Base-by-base conservation (phyloP, 805 yeast species). In the Cyberlindnera misumaiensis region DNA sequence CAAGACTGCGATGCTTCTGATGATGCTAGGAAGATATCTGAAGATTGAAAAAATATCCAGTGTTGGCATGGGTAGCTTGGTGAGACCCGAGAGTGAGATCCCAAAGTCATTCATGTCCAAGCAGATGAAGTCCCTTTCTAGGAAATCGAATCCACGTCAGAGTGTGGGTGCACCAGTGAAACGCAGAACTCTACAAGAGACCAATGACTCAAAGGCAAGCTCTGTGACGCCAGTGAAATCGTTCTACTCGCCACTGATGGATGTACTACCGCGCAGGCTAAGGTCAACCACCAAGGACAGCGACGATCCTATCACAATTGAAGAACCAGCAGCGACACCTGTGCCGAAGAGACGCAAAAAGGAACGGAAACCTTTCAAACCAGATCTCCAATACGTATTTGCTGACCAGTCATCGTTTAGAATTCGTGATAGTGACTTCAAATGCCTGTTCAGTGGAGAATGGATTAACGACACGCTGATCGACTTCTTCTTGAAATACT, bases 391-490 rank as follows among this genome's bases (percentile, higher is more conserved):
- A 25, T 69, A 73, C 46, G 62, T 60, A 13, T 79, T 87, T 49
- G 55, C 61, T 18, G 81, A 78, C 48, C 72, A 71, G 5, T 69
- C 75, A 30, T 58, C 62, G 1, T 71, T 83, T 46, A 70, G 72
- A 4, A 72, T 90, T 8, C 68, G 78, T 1, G 72, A 75, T 42
- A 68, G 74, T 28, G 98, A 93, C 55, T 86, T 83, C 57, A 75
- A 75, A 44, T 83, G 96, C 32, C 67, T 90, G 9, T 78, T 80
- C 52, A 80, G 82, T 41, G 79, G 80, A 34, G 85, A 83, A 45
- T 90, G 95, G 89, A 75, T 93, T 35, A 90, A 93, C 62, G 98
- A 93, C 53, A 74, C 83, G 0, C 65, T 93, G 35, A 80, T 93
- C 39, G 96, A 87, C 58, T 90, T 90, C 55, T 88, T 85, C 52